Base-by-base conservation (phyloP, 441 rosid species). In the Raphanus hybrid region DNA sequence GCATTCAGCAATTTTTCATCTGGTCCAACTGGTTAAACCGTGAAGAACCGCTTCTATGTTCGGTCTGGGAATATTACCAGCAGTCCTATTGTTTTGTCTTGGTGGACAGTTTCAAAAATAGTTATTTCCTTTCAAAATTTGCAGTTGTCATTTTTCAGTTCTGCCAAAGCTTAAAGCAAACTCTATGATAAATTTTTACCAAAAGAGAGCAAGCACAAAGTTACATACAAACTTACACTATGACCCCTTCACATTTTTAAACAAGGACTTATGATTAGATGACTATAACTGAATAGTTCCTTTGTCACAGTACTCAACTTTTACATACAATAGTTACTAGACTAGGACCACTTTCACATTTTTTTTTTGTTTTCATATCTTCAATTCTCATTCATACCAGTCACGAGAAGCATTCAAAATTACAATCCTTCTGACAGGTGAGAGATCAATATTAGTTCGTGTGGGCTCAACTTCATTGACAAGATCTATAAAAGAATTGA, bases 321-420 rank as follows among this genome's bases (percentile, higher is more conserved):
- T 34, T 34, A 34, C 8, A 34, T 5, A 34, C 8, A 34, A 0
- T 34, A 34, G 39, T 34, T 34, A 6, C 1, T 8, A 34, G 39
- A 34, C 39, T 34, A 11, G 52, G 14, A 54, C 23, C 58, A 54
- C 58, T 54, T 54, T 54, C 58, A 54, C 23, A 15, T 0, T n/a
- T 64, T 63, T 0, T n/a, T 64, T 63, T 18, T 39, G 0, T 18
- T 37, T 69, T 7, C 34, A 3, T 37, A 11, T 55, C 52, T 34
- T 57, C 41, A 59, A 41, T 59, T 60, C 26, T 59, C 75, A 39
- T 71, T 71, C 59, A 41, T 11, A 58, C 8, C 27, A 70, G 57
- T 70, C 54, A 70, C 74, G 39, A 70, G 65, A 70, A 57, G 27
- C 43, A 43, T 60, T 71, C 32, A 11, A 4, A 26, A 3, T 14